Percentiles rank a stretch among this genome's conserved stretches.
Conservation (phyloP, 768 basidiomycete species). For the Tricholoma sp. region DNA sequence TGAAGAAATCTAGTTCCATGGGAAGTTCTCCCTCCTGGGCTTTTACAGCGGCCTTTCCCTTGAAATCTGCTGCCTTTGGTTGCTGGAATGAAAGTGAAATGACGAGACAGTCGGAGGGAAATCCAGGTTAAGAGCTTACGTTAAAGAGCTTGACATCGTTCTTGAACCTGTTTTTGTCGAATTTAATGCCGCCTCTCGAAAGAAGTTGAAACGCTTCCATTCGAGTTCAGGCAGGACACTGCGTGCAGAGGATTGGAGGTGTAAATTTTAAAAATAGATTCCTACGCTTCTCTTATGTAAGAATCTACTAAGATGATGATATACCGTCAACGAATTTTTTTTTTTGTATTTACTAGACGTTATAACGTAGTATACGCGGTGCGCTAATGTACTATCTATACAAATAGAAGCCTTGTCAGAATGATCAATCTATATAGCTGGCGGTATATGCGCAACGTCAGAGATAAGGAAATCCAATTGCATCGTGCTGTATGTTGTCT, state of each 20-base stretch:
- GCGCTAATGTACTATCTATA: no score
- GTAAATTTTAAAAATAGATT: no score
- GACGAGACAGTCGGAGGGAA: neutral
- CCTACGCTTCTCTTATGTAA: no score
- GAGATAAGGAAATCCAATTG: neutral
- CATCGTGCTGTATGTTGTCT: neutral
- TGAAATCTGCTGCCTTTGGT: constrained; percentile 4
- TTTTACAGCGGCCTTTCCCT: constrained; percentile 17
- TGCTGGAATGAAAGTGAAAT: constrained; percentile 11
- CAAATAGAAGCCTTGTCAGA: no score
- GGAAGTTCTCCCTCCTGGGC: constrained; percentile 49
- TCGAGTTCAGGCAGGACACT: neutral
- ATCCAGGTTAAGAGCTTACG: constrained; percentile 30
- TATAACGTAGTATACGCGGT: no score
- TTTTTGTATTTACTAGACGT: no score
- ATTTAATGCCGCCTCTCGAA: constrained; percentile 78
- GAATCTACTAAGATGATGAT: no score
- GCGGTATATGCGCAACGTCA: no score
- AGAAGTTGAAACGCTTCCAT: constrained; percentile 92
- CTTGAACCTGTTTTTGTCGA: constrained; percentile 73
- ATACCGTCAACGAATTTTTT: no score
- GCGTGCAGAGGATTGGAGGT: no score
- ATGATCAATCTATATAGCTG: no score
- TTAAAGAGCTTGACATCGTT: constrained; percentile 68
- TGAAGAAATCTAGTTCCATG: constrained; percentile 86